Evolutionary conservation across 208 protist species (phyloP).

Genomic region (Trypanosoma avium): DNA sequence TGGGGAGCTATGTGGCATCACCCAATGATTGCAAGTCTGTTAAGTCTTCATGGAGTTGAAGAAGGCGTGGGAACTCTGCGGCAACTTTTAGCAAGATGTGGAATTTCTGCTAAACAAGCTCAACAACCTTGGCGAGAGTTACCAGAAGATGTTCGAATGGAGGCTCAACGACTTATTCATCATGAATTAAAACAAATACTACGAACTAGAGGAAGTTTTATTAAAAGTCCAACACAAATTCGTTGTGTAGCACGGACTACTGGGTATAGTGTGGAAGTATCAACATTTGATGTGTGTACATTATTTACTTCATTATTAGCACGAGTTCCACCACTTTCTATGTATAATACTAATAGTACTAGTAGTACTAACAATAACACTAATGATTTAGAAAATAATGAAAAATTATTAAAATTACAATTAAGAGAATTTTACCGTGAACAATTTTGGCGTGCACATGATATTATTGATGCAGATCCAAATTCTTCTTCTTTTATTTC

Average conservation of each 20-base stretch:
- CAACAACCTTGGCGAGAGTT: constrained; percentile 80
- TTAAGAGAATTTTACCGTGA: constrained; percentile 59
- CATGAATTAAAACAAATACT: constrained; percentile 58
- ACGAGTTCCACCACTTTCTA: constrained; percentile 34
- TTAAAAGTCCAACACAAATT: constrained; percentile 41
- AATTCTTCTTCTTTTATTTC: constrained; percentile 59
- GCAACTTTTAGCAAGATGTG: constrained; percentile 80
- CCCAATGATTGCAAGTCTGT: constrained; percentile 61
- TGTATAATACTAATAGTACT: no score
- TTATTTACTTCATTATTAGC: constrained; percentile 70
- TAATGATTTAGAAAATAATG: background rate
- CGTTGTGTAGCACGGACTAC: constrained; percentile 60
- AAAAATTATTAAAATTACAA: background rate
- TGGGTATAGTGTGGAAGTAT: constrained; percentile 81
- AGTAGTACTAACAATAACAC: no score
- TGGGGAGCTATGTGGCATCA: constrained; percentile 88
- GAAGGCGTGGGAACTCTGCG: constrained; percentile 70
- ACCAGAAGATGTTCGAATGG: constrained; percentile 42
- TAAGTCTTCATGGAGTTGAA: constrained; percentile 80
- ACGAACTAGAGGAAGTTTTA: constrained; percentile 33
- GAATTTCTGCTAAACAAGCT: constrained; percentile 67
- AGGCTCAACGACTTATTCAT: constrained; percentile 56
- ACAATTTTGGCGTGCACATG: constrained; percentile 79
- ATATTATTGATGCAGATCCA: constrained; percentile 77
- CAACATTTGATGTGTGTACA: constrained; percentile 75